These are phyloP conservation scores for Calophaca sinica DNA, from an alignment of 306 rosid genomes.

Conservation along the genomic window DNA sequence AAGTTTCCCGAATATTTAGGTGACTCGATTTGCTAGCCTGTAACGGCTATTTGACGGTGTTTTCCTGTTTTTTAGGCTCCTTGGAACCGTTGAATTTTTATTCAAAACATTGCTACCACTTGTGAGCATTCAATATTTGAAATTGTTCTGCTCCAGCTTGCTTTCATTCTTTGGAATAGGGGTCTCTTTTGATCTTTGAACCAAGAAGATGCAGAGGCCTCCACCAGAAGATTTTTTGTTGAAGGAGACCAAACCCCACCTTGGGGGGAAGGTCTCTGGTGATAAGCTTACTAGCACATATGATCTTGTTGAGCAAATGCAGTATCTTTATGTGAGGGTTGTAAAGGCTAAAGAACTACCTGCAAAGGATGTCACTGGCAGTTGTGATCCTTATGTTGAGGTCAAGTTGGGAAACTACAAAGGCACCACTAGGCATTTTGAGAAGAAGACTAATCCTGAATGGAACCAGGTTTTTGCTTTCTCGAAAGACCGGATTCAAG, in stretches of 20 bases:
- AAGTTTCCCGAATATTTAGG: conserved; percentile 61
- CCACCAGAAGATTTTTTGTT: conserved; percentile 85
- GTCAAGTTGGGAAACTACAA: conserved; percentile 93
- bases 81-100: conserved; percentile 52
- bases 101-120: conserved; percentile 40
- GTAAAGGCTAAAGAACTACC: conserved; percentile 92
- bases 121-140: conserved; percentile 36
- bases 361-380: conserved; percentile 82
- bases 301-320: conserved; percentile 99
- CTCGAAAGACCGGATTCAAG: conserved; percentile 88
- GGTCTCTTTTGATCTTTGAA: conserved; percentile 46
- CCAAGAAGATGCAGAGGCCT: conserved; percentile 85
- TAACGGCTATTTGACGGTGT: conserved; percentile 68
- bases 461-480: conserved; percentile 97
- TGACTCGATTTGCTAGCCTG: conserved; percentile 43
- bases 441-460: conserved; percentile 92
- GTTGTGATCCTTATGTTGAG: conserved; percentile 93
- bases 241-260: conserved; percentile 98
- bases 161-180: conserved; percentile 45
- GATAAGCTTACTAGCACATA: conserved; percentile 92
- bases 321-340: conserved; percentile 94
- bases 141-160: conserved; percentile 31
- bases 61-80: conserved; percentile 67
- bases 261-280: conserved; percentile 90
- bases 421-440: conserved; percentile 92